A percentile compares a stretch with the other conserved stretches of the same genome.
Evolutionary conservation across 2,329 filamentous ascomycete genomes (phyloP).

Genomic region (Aureobasidium sp.): DNA sequence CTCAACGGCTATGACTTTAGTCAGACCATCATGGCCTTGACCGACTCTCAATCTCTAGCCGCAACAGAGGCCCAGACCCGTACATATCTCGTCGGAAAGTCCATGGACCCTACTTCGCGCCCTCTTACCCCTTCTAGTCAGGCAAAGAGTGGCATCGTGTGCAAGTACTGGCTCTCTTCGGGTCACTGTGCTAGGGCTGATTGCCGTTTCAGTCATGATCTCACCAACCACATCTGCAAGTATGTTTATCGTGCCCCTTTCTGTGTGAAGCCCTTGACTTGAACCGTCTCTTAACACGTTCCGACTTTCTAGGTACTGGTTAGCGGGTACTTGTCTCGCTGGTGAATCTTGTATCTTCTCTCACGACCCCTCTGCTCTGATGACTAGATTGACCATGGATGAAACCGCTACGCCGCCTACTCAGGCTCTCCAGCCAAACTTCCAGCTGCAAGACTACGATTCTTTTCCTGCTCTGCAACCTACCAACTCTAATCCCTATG

Average conservation of each 20-base stretch:
- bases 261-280: not conserved
- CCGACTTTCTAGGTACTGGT: slow-evolving; percentile 84
- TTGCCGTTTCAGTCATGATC: slow-evolving; percentile 93
- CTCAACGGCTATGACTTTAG: slow-evolving; percentile 88
- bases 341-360: slow-evolving; percentile 95
- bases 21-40: slow-evolving; percentile 76
- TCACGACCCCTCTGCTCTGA: slow-evolving; percentile 81
- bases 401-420: slow-evolving; percentile 59
- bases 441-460: slow-evolving; percentile 77
- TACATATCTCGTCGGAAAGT: slow-evolving; percentile 77
- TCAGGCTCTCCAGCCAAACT: slow-evolving; percentile 55
- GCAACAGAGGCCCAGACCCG: slow-evolving; percentile 50
- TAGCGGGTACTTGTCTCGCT: slow-evolving; percentile 90
- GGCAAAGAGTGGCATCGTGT: slow-evolving; percentile 80
- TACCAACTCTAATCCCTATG: slow-evolving; percentile 39
- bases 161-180: slow-evolving; percentile 93
- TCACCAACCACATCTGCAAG: slow-evolving; percentile 97
- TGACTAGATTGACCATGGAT: slow-evolving; percentile 72
- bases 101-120: slow-evolving; percentile 64
- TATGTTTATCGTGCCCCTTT: slow-evolving; percentile 33
- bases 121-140: slow-evolving; percentile 70
- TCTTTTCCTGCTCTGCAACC: slow-evolving; percentile 70
- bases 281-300: slow-evolving; percentile 24
- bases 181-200: slow-evolving; percentile 94
- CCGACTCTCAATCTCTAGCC: slow-evolving; percentile 27